Conservation (phyloP, 768 basidiomycete genomes). For the Pulveroboletus sp. region DNA sequence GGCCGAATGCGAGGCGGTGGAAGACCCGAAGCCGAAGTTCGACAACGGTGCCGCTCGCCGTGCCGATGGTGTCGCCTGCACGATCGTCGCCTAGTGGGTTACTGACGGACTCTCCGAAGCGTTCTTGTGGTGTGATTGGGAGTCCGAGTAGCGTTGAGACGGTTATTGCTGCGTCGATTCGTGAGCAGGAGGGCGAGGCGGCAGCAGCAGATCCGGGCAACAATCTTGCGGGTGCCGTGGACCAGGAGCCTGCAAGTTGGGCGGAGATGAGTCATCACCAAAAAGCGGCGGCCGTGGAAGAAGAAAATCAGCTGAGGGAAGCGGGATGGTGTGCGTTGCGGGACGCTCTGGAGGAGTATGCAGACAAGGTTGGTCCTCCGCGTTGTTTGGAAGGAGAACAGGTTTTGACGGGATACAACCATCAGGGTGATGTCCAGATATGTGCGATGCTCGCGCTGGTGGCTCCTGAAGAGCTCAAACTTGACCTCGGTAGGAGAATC, state of each 20-base stretch:
- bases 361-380: constrained; percentile 47
- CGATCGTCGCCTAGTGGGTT: constrained; percentile 11
- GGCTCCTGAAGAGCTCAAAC: constrained; percentile 51
- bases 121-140: constrained; percentile 27
- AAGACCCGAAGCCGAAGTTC: constrained; percentile 57
- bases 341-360: constrained; percentile 54
- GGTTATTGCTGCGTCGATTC: constrained; percentile 53
- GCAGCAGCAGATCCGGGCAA: constrained; percentile 17
- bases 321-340: constrained; percentile 53
- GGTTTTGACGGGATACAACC: neutral
- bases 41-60: constrained; percentile 58
- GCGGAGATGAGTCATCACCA: constrained; percentile 22
- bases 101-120: constrained; percentile 12
- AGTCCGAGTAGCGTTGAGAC: constrained; percentile 71
- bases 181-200: constrained; percentile 31
- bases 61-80: constrained; percentile 26
- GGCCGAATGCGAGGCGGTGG: constrained; percentile 10
- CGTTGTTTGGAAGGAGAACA: neutral
- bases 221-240: constrained; percentile 28
- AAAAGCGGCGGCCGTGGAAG: constrained; percentile 32
- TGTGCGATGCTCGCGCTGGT: constrained; percentile 68
- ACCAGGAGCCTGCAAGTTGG: constrained; percentile 26
- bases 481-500: constrained; percentile 40
- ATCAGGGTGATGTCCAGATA: constrained; percentile 75
- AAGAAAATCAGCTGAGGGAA: constrained; percentile 49